Conservation (phyloP, 345 rosid species). For the Triadica sebifera region DNA sequence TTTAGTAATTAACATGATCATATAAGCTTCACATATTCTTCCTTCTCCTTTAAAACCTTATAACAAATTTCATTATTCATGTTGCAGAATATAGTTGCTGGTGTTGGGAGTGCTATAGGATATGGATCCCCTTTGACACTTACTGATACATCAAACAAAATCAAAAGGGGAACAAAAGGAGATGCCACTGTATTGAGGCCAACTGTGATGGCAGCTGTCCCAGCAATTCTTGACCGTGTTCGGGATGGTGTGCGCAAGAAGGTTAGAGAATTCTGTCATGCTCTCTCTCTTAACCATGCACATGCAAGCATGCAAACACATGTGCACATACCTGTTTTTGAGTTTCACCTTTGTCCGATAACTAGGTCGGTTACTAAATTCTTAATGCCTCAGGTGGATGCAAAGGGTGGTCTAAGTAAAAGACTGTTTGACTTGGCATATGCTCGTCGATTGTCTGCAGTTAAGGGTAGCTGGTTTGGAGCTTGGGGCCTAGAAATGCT, state of each 20-base stretch:
- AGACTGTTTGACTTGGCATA: conserved; percentile 86
- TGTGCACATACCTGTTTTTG: background rate
- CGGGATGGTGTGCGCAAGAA: conserved; percentile 95
- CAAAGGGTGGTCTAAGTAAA: conserved; percentile 80
- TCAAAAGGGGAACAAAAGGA: conserved; percentile 85
- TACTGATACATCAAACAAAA: conserved; percentile 90
- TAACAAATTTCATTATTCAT: conserved; percentile 19
- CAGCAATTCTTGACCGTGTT: conserved; percentile 98
- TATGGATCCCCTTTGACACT: conserved; percentile 95
- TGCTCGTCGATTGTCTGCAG: conserved; percentile 80
- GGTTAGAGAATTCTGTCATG: conserved; percentile 39
- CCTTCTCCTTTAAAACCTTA: background rate
- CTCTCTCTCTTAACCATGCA: background rate
- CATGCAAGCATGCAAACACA: background rate
- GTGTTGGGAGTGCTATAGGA: conserved; percentile 91
- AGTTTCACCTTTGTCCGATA: conserved; percentile 5
- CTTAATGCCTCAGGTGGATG: conserved; percentile 61
- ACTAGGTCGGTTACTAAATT: conserved; percentile 12
- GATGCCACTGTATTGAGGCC: conserved; percentile 81
- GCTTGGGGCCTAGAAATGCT: conserved; percentile 89
- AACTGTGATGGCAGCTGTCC: conserved; percentile 95
- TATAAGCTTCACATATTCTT: background rate
- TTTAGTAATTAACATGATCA: conserved; percentile 1
- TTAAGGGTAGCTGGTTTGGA: conserved; percentile 96
- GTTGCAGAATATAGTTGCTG: conserved; percentile 68